phyloP scores from a whole-genome alignment of 305 asterid genomes.

The Rubia tinctorum region DNA sequence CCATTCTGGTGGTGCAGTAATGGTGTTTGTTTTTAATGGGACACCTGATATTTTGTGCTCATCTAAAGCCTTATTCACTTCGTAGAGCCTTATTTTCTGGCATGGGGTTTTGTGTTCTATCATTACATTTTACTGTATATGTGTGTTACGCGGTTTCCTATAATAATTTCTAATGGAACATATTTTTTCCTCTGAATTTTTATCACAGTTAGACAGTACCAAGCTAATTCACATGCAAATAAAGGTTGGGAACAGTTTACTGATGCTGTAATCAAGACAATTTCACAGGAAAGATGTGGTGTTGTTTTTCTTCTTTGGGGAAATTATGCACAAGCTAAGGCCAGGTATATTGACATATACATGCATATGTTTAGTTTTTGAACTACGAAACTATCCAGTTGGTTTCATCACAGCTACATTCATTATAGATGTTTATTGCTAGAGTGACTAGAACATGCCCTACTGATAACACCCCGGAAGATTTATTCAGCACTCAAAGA shows the following conservation, averaged over 20 bases:
- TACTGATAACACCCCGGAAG: neutral
- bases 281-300: constrained; percentile 75
- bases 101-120: neutral
- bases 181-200: constrained; percentile 6
- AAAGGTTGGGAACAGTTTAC: constrained; percentile 99
- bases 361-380: neutral
- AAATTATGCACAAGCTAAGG: constrained; percentile 94
- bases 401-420: neutral
- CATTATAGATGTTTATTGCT: neutral
- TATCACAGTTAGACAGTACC: constrained; percentile 73
- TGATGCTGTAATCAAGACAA: constrained; percentile 82
- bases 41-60: neutral
- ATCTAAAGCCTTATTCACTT: neutral
- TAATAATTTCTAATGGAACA: constrained; percentile 9
- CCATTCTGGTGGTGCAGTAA: neutral
- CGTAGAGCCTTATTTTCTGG: neutral
- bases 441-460: neutral
- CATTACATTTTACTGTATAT: neutral
- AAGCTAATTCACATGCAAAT: constrained; percentile 94
- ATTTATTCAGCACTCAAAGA: neutral
- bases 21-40: neutral
- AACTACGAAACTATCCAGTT: neutral
- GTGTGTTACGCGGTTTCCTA: neutral
- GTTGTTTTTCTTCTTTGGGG: constrained; percentile 99
- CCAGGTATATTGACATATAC: constrained; percentile 42